These are phyloP conservation scores for Fomitopsis palustris DNA, from an alignment of 1,284 basidiomycete species.

Conservation along the genomic window DNA sequence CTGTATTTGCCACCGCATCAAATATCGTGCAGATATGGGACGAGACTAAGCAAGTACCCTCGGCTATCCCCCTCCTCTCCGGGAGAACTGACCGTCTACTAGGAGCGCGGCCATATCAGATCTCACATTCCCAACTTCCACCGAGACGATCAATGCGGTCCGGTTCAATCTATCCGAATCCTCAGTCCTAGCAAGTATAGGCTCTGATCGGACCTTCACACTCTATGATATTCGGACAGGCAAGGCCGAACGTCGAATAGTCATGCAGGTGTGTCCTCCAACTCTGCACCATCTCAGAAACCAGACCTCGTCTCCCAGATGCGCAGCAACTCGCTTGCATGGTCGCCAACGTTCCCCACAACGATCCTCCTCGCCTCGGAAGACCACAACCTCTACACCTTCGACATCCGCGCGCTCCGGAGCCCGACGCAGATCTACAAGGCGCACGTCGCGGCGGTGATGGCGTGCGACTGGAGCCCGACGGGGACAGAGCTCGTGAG, in stretches of 20 bases:
- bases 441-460: constrained; percentile 94
- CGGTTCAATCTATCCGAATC: constrained; percentile 94
- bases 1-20: constrained; percentile 92
- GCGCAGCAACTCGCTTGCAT: constrained; percentile 85
- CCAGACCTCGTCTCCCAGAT: constrained; percentile 44
- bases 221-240: constrained; percentile 96
- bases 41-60: constrained; percentile 71
- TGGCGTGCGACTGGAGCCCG: constrained; percentile 91
- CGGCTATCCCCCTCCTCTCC: not conserved
- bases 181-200: constrained; percentile 90
- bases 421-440: constrained; percentile 95
- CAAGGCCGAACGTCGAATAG: constrained; percentile 86
- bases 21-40: constrained; percentile 97
- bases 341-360: constrained; percentile 96
- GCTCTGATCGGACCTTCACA: constrained; percentile 92
- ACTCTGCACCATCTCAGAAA: not conserved
- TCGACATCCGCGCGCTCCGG: constrained; percentile 87
- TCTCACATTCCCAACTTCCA: constrained; percentile 78
- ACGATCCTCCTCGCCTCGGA: constrained; percentile 91
- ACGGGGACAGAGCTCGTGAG: constrained; percentile 96
- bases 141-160: constrained; percentile 85
- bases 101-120: constrained; percentile 78
- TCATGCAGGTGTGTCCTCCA: constrained; percentile 69
- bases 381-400: constrained; percentile 98
- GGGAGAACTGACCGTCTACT: not conserved